Evolutionary conservation across 2,329 filamentous ascomycete species (phyloP), one percentile per base, ranked within the genome.

Genomic region (Fusarium succisae): DNA sequence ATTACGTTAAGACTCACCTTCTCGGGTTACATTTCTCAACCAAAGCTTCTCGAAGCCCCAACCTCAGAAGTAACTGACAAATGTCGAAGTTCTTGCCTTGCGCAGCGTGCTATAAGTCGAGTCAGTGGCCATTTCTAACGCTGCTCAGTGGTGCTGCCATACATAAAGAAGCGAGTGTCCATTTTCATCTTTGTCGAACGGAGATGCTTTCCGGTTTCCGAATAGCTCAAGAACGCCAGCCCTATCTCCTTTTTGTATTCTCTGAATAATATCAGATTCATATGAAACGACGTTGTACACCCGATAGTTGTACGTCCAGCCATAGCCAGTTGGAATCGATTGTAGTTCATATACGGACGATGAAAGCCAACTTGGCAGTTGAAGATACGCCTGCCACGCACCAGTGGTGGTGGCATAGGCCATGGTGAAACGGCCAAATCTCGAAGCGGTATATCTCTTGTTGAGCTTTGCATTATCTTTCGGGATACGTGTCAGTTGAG

Each of bases 311-410:
- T 43, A 50, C 1, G n/a, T 44, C 55, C 61, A 63, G 1, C 61
- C 37, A 11, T 3, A 47, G 24, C 43, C 35, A 1, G 63, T 61
- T 3, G 75, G 75, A 0, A 28, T 45, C 0, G 72, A 79, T 3
- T 67, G 51, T 3, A 80, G 1, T 18, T 78, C 75, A 26, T 57
- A 67, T 0, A 76, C 67, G 1, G 65, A 69, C 1, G 63, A 41
- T 2, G 78, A 78, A 8, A 78, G 14, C 79, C 79, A 79, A n/a
- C 43, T 73, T 2, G 79, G 78, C 13, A 66, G 41, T 58, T 79
- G 75, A 0, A 80, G 14, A 22, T 70, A 69, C 2, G 69, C 77
- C 9, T 76, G 66, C 78, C 78, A 80, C 0, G 66, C 76, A 1
- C 74, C 73, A 2, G 67, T 73, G 1, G 22, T 17, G 4, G 60